phyloP scores from a whole-genome alignment of 2,329 filamentous ascomycete genomes.

The Remersonia thermophila region DNA sequence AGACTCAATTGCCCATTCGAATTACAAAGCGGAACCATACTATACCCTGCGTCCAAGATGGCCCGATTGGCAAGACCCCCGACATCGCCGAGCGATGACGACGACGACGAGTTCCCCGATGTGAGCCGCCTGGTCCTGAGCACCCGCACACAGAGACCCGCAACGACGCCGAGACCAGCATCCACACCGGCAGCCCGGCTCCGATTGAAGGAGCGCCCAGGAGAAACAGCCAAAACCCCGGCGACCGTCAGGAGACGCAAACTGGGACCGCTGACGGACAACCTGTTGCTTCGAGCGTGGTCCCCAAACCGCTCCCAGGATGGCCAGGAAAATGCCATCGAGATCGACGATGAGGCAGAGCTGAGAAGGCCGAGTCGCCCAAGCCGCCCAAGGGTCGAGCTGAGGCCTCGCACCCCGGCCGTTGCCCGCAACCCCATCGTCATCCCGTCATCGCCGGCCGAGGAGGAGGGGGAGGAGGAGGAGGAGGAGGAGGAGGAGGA shows the following conservation, averaged over 20 bases:
- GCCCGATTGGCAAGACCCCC: constrained; percentile 5
- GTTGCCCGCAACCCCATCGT: neutral
- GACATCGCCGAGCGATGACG: constrained; percentile 8
- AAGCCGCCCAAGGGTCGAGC: constrained; percentile 9
- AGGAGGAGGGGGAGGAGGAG: constrained; percentile 10
- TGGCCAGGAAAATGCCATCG: neutral
- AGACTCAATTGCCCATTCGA: too few relatives aligned
- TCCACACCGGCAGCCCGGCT: neutral
- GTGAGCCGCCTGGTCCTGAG: constrained; percentile 3
- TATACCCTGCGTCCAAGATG: constrained; percentile 4
- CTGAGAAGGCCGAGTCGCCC: neutral
- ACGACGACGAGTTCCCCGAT: constrained; percentile 14
- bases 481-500: constrained; percentile 15
- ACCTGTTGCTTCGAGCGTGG: constrained; percentile 16
- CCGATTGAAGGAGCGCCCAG: neutral
- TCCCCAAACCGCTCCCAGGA: constrained; percentile 7
- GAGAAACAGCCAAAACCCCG: constrained; percentile 5
- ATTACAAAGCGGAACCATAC: too few relatives aligned
- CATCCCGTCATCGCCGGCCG: constrained; percentile 2
- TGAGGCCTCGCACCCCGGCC: constrained; percentile 11
- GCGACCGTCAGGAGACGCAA: constrained; percentile 15
- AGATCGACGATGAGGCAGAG: neutral
- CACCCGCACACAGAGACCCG: too few relatives aligned
- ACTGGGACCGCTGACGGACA: constrained; percentile 11
- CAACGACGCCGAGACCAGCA: neutral